Evolutionary conservation across 768 basidiomycete genomes (phyloP), one percentile per base, ranked within the genome.

Genomic region (Cyclocybe cylindracea): DNA sequence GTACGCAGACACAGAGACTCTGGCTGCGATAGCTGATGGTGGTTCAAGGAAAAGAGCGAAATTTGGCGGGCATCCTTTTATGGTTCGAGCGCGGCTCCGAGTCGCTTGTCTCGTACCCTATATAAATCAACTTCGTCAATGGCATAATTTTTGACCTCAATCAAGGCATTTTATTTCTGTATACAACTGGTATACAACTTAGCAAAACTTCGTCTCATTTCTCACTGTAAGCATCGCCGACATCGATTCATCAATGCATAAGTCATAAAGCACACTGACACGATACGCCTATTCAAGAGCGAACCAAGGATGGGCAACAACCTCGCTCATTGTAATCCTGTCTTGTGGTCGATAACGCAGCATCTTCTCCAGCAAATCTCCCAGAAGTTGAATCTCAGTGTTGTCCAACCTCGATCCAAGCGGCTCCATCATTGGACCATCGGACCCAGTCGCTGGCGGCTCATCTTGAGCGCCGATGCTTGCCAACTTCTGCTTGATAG

Each of bases 341-440:
- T 75, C 74, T 66, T 75, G 62, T n/a, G 72, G 76, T n/a, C 42
- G 45, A 63, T 73, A 75, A 42, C 56, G 61, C 57, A 76, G 57
- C 69, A 75, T 75, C 60, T 70, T 75, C 55, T 57, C 64, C 53
- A 76, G 59, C 11, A 78, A 61, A 64, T 75, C 69, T n/a, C 33
- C 64, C 50, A 77, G 59, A 11, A 76, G 56, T 9, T 66, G 60
- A 39, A 73, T 57, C 51, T 75, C 74, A 16, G 47, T 60, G 49
- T 68, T 64, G 24, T 49, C 36, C 48, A 72, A 46, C 42, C 44
- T 29, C 14, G 44, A 48, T 46, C 71, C 68, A 11, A 58, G 14
- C 37, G 55, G 59, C 56, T 73, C 73, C 38, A 72, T 61, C 71
- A 72, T 73, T 14, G 53, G 54, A 11, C 71, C 70, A 50, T 69